Evolutionary conservation across 1,139 yeast genomes (phyloP).

Genomic region (Taiozyma sp.): DNA sequence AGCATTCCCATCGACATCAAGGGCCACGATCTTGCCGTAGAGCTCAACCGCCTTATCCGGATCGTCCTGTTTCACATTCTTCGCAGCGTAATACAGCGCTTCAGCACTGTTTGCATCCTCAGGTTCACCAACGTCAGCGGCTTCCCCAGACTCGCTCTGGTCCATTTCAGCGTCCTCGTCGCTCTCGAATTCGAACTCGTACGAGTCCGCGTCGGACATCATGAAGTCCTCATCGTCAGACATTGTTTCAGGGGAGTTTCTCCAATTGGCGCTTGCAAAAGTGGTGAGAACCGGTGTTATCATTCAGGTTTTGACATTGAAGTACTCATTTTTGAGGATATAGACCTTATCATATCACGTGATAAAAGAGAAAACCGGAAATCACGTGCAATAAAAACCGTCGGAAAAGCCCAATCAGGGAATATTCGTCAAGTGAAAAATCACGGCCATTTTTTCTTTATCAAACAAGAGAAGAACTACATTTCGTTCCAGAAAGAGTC

Average conservation of each 20-base stretch:
- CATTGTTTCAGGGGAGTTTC: slow-evolving; percentile 27
- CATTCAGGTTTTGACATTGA: too few relatives aligned
- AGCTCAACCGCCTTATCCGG: slow-evolving; percentile 37
- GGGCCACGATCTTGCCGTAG: slow-evolving; percentile 10
- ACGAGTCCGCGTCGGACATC: slow-evolving; percentile 51
- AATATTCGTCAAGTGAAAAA: not conserved
- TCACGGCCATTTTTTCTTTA: not conserved
- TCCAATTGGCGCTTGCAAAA: too few relatives aligned
- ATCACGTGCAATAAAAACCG: too few relatives aligned
- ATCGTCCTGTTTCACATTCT: slow-evolving; percentile 60
- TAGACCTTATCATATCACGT: too few relatives aligned
- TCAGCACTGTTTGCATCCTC: slow-evolving; percentile 32
- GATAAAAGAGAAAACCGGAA: too few relatives aligned
- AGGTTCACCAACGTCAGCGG: slow-evolving; percentile 7
- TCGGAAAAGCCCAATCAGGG: not conserved
- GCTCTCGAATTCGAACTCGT: slow-evolving; percentile 59
- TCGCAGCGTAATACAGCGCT: slow-evolving; percentile 57
- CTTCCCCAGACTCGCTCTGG: not conserved
- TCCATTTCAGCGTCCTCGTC: slow-evolving; percentile 19
- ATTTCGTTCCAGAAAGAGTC: not conserved
- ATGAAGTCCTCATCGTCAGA: slow-evolving; percentile 52
- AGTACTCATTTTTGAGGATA: too few relatives aligned
- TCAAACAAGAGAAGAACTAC: not conserved
- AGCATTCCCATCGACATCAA: slow-evolving; percentile 5
- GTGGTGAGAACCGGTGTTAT: too few relatives aligned